Percentiles rank a stretch among this genome's conserved stretches.
phyloP scores from a whole-genome alignment of 352 stramenopile genomes.

The Albugo candida region DNA sequence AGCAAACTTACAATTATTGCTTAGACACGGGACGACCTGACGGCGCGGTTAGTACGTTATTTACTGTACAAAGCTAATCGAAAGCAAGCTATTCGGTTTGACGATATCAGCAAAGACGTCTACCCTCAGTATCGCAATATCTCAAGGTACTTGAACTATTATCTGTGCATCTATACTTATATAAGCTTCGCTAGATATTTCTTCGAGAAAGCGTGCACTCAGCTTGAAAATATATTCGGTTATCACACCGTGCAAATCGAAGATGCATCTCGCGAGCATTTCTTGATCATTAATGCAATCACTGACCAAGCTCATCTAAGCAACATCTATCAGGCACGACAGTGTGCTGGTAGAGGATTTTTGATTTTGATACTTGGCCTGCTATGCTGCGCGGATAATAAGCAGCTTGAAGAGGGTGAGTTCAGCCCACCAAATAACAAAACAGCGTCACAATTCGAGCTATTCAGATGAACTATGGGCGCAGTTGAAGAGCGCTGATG shows the following conservation, averaged over 20 bases:
- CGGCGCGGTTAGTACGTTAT: constrained; percentile 54
- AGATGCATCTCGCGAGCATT: constrained; percentile 46
- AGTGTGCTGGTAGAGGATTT: constrained; percentile 31
- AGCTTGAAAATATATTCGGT: constrained; percentile 55
- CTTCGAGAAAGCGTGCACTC: constrained; percentile 53
- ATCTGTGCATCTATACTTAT: neutral
- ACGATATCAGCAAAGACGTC: constrained; percentile 69
- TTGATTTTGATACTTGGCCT: constrained; percentile 69
- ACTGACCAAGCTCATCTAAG: constrained; percentile 53
- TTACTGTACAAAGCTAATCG: constrained; percentile 69
- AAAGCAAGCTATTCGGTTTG: constrained; percentile 60
- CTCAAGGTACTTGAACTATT: constrained; percentile 15
- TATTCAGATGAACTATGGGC: constrained; percentile 58
- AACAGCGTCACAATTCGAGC: neutral
- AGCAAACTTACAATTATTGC: neutral
- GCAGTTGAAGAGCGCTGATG: constrained; percentile 40
- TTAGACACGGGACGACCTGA: constrained; percentile 49
- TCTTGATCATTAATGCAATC: constrained; percentile 54
- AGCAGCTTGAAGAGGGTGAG: constrained; percentile 48
- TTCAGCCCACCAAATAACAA: neutral
- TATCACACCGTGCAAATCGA: constrained; percentile 58
- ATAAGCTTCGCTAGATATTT: constrained; percentile 30
- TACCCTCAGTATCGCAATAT: constrained; percentile 66
- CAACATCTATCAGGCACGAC: constrained; percentile 55
- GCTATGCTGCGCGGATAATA: constrained; percentile 49